Evolutionary conservation across 176 grass and related monocot species (phyloP), one percentile per base, ranked within the genome.

Genomic region (Cenchrus purpureus): DNA sequence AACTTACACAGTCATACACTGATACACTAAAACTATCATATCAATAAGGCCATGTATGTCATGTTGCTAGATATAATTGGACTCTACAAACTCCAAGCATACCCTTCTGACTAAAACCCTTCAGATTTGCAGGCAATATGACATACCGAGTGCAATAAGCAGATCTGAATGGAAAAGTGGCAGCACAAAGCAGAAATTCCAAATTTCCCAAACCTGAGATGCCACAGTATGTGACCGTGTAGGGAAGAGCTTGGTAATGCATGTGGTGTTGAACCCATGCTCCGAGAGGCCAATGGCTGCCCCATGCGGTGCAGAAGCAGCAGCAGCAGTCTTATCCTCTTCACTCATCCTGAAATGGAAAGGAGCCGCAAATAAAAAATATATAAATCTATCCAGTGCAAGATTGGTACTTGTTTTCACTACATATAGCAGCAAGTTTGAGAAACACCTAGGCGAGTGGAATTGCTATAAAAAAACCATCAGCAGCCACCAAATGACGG

Each of bases 331-430:
- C 51, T 81, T 54, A 51, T 89, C 77, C 37, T 78, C 86, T 63
- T 81, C 59, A 45, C 84, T 89, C 89, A 94, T 94, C 85, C 69
- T 84, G 54, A 71, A 12, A 31, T 3, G 7, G 19, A 68, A 64
- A 70, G n/a, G 58, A 60, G 58, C 8, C 58, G 4, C 3, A 44
- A 44, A 44, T 3, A 44, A 44, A 20, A 25, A 25, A 25, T 25
- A 25, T 25, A 25, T 63, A 73, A 8, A 16, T 31, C 4, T 12
- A 73, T 51, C n/a, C 46, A 15, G 22, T 6, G 9, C 12, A 66
- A 66, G 10, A 58, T n/a, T 11, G 1, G 28, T 19, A 17, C 19
- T 7, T 17, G 1, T 16, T 34, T 66, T 14, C 12, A 6, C 62
- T 6, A 5, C n/a, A 12, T 16, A 63, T 25, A 11, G 25, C 60